Conservation (phyloP, 352 stramenopile genomes). For the Phytophthora capsici region DNA sequence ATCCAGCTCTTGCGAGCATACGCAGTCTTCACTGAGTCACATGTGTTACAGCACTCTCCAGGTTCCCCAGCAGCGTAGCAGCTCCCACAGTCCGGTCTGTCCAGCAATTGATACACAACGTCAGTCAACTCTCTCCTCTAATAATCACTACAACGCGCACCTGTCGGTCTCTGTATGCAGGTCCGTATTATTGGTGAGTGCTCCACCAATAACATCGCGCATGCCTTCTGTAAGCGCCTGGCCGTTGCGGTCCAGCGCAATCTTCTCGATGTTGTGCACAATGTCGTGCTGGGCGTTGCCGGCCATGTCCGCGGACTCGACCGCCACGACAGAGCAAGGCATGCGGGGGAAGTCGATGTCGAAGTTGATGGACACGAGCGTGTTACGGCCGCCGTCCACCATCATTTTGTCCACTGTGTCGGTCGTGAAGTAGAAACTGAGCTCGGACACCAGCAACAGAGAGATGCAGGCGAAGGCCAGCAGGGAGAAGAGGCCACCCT, state of each 20-base stretch:
- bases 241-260: constrained; percentile 58
- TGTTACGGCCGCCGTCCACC: constrained; percentile 77
- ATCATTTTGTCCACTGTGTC: constrained; percentile 89
- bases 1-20: constrained; percentile 78
- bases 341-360: constrained; percentile 86
- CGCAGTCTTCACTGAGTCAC: constrained; percentile 63
- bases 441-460: constrained; percentile 73
- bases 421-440: constrained; percentile 78
- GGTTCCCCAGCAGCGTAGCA: constrained; percentile 78
- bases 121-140: constrained; percentile 3
- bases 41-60: constrained; percentile 78
- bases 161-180: constrained; percentile 57
- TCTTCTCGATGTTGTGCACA: constrained; percentile 83
- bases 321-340: constrained; percentile 73
- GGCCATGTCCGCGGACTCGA: constrained; percentile 78
- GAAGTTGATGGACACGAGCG: constrained; percentile 79
- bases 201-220: constrained; percentile 69
- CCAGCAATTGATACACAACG: not conserved
- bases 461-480: constrained; percentile 72
- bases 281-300: constrained; percentile 78
- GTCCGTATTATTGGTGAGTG: constrained; percentile 73
- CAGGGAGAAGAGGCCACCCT: constrained; percentile 84
- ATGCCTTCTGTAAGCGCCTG: constrained; percentile 54
- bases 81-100: constrained; percentile 68
- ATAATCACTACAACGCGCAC: constrained; percentile 25